Conservation (phyloP, 1,139 yeast genomes). For the Pichia sp. region DNA sequence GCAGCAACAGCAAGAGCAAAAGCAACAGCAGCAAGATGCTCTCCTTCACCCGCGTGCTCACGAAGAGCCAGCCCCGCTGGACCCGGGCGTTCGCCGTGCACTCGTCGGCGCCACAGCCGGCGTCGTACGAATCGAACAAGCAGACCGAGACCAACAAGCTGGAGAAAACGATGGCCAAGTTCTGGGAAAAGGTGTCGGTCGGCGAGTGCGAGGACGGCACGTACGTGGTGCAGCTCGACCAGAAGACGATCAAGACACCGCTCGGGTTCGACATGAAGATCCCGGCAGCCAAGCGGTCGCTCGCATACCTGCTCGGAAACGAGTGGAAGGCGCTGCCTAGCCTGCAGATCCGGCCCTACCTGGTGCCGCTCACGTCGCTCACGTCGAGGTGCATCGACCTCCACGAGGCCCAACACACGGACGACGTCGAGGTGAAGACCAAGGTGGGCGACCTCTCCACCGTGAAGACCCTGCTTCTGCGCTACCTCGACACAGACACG, state of each 20-base stretch:
- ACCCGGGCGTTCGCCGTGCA: conserved; percentile 10
- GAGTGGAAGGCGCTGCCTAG: conserved; percentile 83
- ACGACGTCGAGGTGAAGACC: conserved; percentile 46
- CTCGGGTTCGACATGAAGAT: conserved; percentile 65
- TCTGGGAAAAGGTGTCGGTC: conserved; percentile 79
- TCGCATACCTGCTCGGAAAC: conserved; percentile 74
- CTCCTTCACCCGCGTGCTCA: background rate
- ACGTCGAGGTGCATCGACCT: conserved; percentile 84
- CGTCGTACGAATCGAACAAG: conserved; percentile 47
- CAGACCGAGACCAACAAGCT: conserved; percentile 65
- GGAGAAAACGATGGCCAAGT: conserved; percentile 65
- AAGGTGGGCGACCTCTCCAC: conserved; percentile 59
- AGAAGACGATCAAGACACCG: conserved; percentile 79
- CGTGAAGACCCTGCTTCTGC: conserved; percentile 54
- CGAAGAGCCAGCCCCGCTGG: background rate
- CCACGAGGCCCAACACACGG: conserved; percentile 34
- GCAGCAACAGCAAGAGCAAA: too few relatives aligned
- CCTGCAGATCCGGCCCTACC: conserved; percentile 69
- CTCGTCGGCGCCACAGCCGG: conserved; percentile 1
- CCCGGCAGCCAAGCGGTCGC: conserved; percentile 53
- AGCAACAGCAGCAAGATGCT: background rate
- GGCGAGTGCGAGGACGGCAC: conserved; percentile 25
- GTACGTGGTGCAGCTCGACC: conserved; percentile 56
- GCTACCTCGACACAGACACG: conserved; percentile 92
- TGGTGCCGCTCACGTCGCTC: conserved; percentile 82